phyloP scores from a whole-genome alignment of 1,284 basidiomycete species.

The Trichosporon faecale region DNA sequence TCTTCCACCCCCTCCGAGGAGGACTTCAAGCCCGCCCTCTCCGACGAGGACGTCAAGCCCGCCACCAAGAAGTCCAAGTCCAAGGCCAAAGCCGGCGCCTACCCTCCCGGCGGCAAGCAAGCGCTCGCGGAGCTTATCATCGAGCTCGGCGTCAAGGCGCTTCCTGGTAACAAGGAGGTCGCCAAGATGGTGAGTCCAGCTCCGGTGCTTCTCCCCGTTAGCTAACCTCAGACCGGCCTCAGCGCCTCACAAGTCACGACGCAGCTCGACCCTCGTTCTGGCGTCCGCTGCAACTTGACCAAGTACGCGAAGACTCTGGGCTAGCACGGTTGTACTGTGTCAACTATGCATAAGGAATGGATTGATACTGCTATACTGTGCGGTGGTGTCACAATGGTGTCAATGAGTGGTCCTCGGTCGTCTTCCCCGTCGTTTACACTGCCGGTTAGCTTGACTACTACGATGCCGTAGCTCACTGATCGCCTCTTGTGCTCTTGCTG shows the following conservation, averaged over 20 bases:
- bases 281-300: background rate
- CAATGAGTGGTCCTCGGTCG: background rate
- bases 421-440: background rate
- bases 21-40: background rate
- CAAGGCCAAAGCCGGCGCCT: background rate
- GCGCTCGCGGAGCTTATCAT: conserved; percentile 3
- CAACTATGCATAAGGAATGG: background rate
- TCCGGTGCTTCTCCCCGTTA: background rate
- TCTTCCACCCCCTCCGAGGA: background rate
- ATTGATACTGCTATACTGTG: background rate
- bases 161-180: background rate
- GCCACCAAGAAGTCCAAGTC: background rate
- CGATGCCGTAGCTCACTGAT: background rate
- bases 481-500: background rate
- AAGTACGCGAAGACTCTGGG: background rate
- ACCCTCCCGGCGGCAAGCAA: background rate
- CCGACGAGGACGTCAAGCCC: background rate
- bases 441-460: background rate
- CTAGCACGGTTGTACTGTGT: background rate
- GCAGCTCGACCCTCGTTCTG: conserved; percentile 1
- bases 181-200: background rate
- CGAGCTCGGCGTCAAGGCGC: conserved; percentile 1
- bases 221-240: conserved; percentile 1
- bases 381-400: background rate
- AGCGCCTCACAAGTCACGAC: background rate